Evolutionary conservation across 352 stramenopile species (phyloP), one percentile per base, ranked within the genome.

Genomic region (Phytophthora agathidicida): DNA sequence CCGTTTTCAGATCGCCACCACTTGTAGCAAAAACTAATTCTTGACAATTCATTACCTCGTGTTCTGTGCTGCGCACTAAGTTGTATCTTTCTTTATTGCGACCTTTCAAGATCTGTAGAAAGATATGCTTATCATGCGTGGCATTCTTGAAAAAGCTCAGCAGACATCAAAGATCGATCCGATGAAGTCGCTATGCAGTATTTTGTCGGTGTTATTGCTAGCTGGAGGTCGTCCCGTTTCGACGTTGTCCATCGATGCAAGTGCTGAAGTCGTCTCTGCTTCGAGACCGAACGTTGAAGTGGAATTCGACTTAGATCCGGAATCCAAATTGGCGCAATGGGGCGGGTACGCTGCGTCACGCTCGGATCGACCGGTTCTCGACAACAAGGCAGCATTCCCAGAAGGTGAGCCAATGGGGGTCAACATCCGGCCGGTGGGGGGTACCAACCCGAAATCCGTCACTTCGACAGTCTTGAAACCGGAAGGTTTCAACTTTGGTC

Each of bases 401-500:
- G 33, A 56, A 19, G 58, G 58, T 16, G 42, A 57, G 14, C 28
- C 26, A 11, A 53, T 51, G 17, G 36, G 48, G 14, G 39, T 64
- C 11, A 65, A 63, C 16, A 60, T 60, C 17, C 51, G 46, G 7
- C 41, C 45, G n/a, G 7, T 59, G 7, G 61, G 30, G 14, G 7
- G 35, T 35, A 17, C 45, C 42, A 61, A 61, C 17, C 5, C 41
- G 8, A 46, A 60, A 22, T 19, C 46, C 13, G 5, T 20, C 9
- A 44, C 36, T 8, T 71, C 55, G 10, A 63, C 55, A 9, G 62
- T 71, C n/a, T 20, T 82, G 28, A 53, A 63, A 22, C 56, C 67
- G 1, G 36, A 60, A 41, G 52, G 58, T 23, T 80, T 79, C 57
- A 75, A 82, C 30, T 85, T 78, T 49, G 75, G 75, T 14, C 75